phyloP scores from a whole-genome alignment of 2,329 filamentous ascomycete species.

The Apiospora kogelbergensis region DNA sequence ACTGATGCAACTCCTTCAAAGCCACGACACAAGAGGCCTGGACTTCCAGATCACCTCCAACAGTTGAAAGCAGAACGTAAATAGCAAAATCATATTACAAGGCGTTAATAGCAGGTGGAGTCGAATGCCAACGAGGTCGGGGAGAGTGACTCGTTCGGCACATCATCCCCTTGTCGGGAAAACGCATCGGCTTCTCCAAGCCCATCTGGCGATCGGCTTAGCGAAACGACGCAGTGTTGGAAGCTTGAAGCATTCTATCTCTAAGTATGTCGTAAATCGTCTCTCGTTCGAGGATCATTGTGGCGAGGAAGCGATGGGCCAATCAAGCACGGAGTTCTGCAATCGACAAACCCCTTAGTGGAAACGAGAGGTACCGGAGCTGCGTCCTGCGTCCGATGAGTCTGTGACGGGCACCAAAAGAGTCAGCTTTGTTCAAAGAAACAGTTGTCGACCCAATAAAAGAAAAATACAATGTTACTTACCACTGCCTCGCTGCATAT shows the following conservation, averaged over 20 bases:
- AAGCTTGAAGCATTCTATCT: constrained; percentile 26
- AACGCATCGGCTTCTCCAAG: neutral
- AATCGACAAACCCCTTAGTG: constrained; percentile 21
- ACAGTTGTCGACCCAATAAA: neutral
- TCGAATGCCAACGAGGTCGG: neutral
- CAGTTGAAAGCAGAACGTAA: constrained; percentile 16
- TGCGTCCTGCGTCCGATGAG: constrained; percentile 34
- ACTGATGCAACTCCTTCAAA: constrained; percentile 19
- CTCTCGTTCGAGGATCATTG: constrained; percentile 31
- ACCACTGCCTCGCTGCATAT: constrained; percentile 63
- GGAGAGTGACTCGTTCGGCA: neutral
- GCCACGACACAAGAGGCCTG: constrained; percentile 1
- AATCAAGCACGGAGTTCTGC: neutral
- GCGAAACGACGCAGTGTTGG: neutral
- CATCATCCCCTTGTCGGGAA: neutral
- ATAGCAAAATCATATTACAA: constrained; percentile 34
- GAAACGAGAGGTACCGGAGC: constrained; percentile 30
- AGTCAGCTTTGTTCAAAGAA: neutral
- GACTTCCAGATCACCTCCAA: constrained; percentile 17
- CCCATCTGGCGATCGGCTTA: neutral
- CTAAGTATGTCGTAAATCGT: constrained; percentile 38
- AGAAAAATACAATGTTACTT: constrained; percentile 28
- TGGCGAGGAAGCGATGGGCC: constrained; percentile 8
- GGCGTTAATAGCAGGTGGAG: constrained; percentile 21
- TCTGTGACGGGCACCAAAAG: constrained; percentile 19